Conservation (phyloP, 345 rosid genomes). For the Kandelia obovata region DNA sequence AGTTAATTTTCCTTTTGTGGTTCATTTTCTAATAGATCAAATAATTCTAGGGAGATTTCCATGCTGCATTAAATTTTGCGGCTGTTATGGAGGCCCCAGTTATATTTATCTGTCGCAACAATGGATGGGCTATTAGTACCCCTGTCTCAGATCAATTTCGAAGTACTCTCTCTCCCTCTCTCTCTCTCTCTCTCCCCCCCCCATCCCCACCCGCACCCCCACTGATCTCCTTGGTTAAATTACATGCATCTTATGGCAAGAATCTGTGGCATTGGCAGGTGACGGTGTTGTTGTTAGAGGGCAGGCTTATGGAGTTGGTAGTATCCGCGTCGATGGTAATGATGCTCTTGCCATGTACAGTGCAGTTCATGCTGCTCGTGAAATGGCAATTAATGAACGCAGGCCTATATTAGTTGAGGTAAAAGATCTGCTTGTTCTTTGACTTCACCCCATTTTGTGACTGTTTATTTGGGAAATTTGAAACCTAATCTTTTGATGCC, state of each 20-base stretch:
- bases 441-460: too few relatives aligned
- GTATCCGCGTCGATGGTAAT: slow-evolving; percentile 89
- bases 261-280: slow-evolving; percentile 39
- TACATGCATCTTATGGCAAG: neutral
- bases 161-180: slow-evolving; percentile 35
- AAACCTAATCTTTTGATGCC: neutral
- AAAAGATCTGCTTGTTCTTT: neutral
- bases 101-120: slow-evolving; percentile 76
- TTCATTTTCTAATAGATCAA: slow-evolving; percentile 16
- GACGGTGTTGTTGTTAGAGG: slow-evolving; percentile 85
- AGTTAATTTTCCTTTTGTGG: neutral
- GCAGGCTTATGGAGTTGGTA: slow-evolving; percentile 73
- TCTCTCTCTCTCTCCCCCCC: neutral
- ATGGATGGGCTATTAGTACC: slow-evolving; percentile 92
- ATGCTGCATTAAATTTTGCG: slow-evolving; percentile 69
- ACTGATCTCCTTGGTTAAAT: too few relatives aligned
- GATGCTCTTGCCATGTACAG: slow-evolving; percentile 86
- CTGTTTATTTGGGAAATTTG: neutral
- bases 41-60: slow-evolving; percentile 70
- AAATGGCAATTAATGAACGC: slow-evolving; percentile 62
- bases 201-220: neutral
- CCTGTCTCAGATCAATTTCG: slow-evolving; percentile 80
- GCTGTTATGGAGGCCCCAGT: slow-evolving; percentile 81
- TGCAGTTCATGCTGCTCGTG: slow-evolving; percentile 68
- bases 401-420: slow-evolving; percentile 89